A percentile compares a stretch with the other conserved stretches of the same genome.
Conservation (phyloP, 306 rosid genomes). For the Prunus campanulata region DNA sequence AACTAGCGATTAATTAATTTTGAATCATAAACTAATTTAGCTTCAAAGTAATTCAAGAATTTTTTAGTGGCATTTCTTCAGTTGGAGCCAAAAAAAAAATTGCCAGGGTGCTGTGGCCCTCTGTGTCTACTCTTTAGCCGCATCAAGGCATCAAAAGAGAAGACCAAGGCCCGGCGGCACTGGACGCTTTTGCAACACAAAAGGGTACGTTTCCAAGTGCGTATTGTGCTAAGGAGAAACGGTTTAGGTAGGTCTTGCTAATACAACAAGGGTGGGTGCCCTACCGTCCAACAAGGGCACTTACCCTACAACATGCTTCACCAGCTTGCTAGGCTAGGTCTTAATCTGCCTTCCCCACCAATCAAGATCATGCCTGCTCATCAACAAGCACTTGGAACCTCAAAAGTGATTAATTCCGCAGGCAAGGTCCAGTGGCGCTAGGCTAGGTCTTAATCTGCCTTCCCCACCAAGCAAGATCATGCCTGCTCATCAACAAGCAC, state of each 20-base stretch:
- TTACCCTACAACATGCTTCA: conserved; percentile 27
- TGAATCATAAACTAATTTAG: not conserved
- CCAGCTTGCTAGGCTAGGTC: not conserved
- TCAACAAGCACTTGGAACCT: conserved; percentile 20
- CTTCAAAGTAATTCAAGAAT: not conserved
- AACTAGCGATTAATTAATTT: no score
- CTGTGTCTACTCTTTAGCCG: conserved; percentile 14
- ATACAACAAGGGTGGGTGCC: conserved; percentile 16
- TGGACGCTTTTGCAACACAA: not conserved
- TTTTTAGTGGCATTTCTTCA: not conserved
- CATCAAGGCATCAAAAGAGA: conserved; percentile 12
- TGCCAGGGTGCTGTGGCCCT: conserved; percentile 35
- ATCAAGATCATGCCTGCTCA: conserved; percentile 18
- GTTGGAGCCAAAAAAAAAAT: conserved; percentile 9
- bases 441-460: conserved; percentile 21
- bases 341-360: conserved; percentile 24
- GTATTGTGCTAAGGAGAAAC: not conserved
- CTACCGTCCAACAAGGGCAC: conserved; percentile 10
- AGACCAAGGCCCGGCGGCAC: not conserved
- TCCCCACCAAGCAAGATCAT: conserved; percentile 26
- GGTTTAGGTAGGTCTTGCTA: not conserved
- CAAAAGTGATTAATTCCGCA: not conserved
- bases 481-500: conserved; percentile 25
- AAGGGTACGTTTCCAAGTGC: not conserved
- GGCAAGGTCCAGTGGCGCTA: not conserved